Percentiles rank a stretch among this genome's conserved stretches.
phyloP scores from a whole-genome alignment of 1,284 basidiomycete genomes.

The Kwoniella shivajii region DNA sequence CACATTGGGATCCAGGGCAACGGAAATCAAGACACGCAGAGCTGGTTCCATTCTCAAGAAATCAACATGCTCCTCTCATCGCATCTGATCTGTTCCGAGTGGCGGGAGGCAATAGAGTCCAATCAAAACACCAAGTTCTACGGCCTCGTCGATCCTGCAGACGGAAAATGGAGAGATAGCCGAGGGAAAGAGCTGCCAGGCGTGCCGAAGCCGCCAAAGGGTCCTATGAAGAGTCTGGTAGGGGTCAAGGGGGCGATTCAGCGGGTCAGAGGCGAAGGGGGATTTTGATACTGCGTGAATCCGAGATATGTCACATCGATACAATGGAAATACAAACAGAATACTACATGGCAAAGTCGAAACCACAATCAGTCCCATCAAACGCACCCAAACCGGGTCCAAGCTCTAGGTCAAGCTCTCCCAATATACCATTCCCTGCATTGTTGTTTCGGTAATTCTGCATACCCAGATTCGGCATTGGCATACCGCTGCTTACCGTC shows the following conservation, averaged over 20 bases:
- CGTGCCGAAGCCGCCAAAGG: conserved; percentile 23
- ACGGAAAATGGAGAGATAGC: conserved; percentile 39
- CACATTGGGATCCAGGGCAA: conserved; percentile 61
- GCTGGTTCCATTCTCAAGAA: conserved; percentile 75
- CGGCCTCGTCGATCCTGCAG: conserved; percentile 49
- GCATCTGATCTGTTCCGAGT: conserved; percentile 61
- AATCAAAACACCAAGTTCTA: conserved; percentile 70
- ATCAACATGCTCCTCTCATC: conserved; percentile 72
- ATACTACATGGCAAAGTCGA: too few species aligned
- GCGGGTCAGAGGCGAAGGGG: conserved; percentile 34
- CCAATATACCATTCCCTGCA: too few species aligned
- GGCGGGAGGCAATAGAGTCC: conserved; percentile 62
- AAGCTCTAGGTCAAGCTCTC: too few species aligned
- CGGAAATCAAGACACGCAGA: conserved; percentile 62
- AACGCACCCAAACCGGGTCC: too few species aligned
- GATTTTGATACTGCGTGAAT: too few species aligned
- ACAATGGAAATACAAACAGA: too few species aligned
- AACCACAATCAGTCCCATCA: too few species aligned
- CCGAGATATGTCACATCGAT: too few species aligned
- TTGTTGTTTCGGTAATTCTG: too few species aligned
- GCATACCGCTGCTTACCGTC: too few species aligned
- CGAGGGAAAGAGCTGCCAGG: conserved; percentile 22
- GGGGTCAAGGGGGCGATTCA: conserved; percentile 39
- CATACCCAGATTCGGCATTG: too few species aligned
- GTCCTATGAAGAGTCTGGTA: conserved; percentile 28